Evolutionary conservation across 176 grass and related monocot genomes (phyloP).

Genomic region (Zea luxurians): DNA sequence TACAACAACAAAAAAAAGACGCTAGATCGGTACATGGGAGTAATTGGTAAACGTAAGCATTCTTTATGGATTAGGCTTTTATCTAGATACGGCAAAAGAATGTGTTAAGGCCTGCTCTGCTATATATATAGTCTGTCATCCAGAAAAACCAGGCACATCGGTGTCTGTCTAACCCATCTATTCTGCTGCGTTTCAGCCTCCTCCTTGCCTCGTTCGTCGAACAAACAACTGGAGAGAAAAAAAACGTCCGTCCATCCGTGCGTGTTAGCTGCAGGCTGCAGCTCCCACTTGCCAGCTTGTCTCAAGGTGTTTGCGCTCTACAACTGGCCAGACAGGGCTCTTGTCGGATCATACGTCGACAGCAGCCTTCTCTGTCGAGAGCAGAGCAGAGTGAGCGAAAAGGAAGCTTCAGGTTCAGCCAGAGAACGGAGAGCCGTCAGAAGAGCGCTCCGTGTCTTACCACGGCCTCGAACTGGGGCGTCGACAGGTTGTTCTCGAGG

Average conservation of each 20-base stretch:
- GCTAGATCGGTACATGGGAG: not conserved
- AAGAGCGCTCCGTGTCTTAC: slow-evolving; percentile 39
- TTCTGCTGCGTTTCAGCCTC: not conserved
- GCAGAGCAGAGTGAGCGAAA: not conserved
- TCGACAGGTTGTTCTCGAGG: slow-evolving; percentile 58
- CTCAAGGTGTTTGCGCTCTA: not conserved
- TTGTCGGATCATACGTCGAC: slow-evolving; percentile 63
- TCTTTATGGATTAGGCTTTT: not conserved
- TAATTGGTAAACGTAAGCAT: no score
- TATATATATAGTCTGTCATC: not conserved
- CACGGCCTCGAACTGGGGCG: slow-evolving; percentile 52
- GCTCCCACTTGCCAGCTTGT: not conserved
- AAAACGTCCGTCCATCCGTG: not conserved
- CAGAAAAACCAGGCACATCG: not conserved
- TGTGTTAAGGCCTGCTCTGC: not conserved
- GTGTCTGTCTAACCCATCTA: not conserved
- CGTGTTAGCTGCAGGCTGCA: not conserved
- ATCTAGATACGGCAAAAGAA: not conserved
- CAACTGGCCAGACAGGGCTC: slow-evolving; percentile 41
- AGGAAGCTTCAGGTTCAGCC: not conserved
- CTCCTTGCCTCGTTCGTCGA: not conserved
- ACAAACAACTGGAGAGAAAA: not conserved
- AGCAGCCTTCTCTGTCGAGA: slow-evolving; percentile 54
- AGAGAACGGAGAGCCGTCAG: not conserved
- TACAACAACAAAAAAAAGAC: not conserved